Conservation (phyloP, 352 stramenopile genomes). For the Pythium dissimile region DNA sequence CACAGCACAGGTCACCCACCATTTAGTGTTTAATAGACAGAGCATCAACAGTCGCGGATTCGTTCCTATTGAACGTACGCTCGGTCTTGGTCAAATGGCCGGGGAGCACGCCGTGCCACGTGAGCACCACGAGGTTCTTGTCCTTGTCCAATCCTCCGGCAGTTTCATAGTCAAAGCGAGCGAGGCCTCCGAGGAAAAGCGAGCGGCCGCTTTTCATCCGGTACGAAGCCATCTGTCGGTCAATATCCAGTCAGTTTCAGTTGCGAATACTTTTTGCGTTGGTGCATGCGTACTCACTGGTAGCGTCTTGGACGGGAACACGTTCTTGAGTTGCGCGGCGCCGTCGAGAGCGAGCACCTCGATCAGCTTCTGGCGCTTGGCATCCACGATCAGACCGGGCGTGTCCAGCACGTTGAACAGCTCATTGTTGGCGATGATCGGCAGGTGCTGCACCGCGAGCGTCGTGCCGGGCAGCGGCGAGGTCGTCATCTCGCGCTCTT, state of each 20-base stretch:
- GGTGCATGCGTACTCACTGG: conserved; percentile 30
- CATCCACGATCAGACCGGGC: conserved; percentile 72
- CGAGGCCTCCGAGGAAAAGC: conserved; percentile 74
- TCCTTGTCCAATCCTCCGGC: conserved; percentile 28
- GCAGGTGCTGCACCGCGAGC: conserved; percentile 77
- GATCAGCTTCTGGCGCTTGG: conserved; percentile 74
- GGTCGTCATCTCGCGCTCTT: conserved; percentile 79
- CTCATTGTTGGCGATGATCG: conserved; percentile 76
- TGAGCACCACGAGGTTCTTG: conserved; percentile 68
- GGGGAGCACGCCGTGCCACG: conserved; percentile 83
- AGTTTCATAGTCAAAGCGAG: conserved; percentile 73
- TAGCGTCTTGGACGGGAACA: conserved; percentile 74
- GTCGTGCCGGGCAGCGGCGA: conserved; percentile 91
- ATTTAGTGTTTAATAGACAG: background rate
- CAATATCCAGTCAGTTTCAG: background rate
- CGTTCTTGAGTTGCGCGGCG: conserved; percentile 58
- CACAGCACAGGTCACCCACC: background rate
- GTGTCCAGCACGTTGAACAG: conserved; percentile 83
- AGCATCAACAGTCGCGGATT: background rate
- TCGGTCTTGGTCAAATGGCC: conserved; percentile 78
- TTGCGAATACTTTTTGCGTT: background rate
- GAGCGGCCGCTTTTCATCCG: conserved; percentile 60
- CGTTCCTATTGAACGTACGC: conserved; percentile 39
- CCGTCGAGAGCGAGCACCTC: conserved; percentile 74
- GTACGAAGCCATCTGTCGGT: conserved; percentile 66